Evolutionary conservation across 2,329 filamentous ascomycete genomes (phyloP).

Genomic region (Colletotrichum agaves): DNA sequence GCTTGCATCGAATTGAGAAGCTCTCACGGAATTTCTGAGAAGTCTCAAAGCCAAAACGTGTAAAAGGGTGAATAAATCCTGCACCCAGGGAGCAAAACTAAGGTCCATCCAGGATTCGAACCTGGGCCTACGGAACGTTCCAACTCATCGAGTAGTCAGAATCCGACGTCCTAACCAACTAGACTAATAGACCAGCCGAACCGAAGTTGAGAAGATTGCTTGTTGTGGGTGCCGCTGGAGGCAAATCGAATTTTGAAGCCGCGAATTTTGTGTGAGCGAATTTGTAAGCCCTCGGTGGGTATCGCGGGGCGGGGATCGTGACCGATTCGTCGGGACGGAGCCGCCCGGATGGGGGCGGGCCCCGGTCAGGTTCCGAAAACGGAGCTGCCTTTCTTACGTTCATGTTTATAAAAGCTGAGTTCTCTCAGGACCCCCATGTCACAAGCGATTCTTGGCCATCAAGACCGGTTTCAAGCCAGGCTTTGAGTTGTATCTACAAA

Average conservation of each 20-base stretch:
- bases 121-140: constrained; percentile 37
- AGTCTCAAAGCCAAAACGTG: too few species aligned
- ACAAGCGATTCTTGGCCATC: neutral
- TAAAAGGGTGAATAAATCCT: neutral
- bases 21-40: too few species aligned
- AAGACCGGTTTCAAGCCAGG: neutral
- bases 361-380: constrained; percentile 13
- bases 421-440: neutral
- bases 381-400: neutral
- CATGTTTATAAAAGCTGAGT: neutral
- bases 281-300: constrained; percentile 22
- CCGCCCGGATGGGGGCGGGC: neutral
- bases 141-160: too few species aligned
- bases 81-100: neutral
- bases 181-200: constrained; percentile 33
- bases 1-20: too few species aligned
- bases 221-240: fast-evolving
- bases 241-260: neutral
- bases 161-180: constrained; percentile 38
- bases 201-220: neutral
- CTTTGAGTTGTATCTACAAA: neutral
- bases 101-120: constrained; percentile 39
- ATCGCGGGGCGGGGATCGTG: constrained; percentile 8
- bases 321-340: neutral
- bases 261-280: neutral